A percentile compares a stretch with the other conserved stretches of the same genome.
These are phyloP conservation scores for Colletotrichum paranaense DNA, from an alignment of 2,329 filamentous ascomycete genomes.

Conservation along the genomic window DNA sequence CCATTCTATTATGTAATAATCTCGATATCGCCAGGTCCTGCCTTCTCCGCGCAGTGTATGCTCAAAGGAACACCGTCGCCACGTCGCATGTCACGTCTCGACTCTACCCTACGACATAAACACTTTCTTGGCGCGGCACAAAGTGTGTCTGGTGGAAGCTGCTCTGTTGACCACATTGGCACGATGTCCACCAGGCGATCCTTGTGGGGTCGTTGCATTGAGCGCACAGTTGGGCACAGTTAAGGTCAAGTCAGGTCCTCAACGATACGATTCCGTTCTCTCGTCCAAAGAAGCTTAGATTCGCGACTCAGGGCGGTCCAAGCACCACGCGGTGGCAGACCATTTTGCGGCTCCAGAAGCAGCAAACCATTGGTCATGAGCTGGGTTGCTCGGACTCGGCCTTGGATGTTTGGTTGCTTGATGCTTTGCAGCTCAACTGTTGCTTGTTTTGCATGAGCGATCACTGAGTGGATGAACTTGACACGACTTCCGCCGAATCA, in stretches of 20 bases:
- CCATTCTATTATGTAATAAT: background rate
- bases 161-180: background rate
- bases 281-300: conserved; percentile 28
- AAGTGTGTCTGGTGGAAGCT: background rate
- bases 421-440: conserved; percentile 15
- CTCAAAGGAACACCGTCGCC: background rate
- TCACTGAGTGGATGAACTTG: conserved; percentile 33
- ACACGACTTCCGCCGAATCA: conserved; percentile 31
- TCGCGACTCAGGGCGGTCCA: conserved; percentile 21
- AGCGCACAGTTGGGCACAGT: conserved; percentile 25
- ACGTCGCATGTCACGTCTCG: conserved; percentile 18
- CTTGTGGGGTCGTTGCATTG: conserved; percentile 25
- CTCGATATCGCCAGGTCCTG: background rate
- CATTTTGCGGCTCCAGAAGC: conserved; percentile 6
- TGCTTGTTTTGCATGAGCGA: conserved; percentile 28
- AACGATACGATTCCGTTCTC: conserved; percentile 18
- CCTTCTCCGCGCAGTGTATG: background rate
- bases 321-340: conserved; percentile 9
- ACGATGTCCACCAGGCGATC: conserved; percentile 15
- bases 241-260: conserved; percentile 10
- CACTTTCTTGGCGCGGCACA: conserved; percentile 12
- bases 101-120: conserved; percentile 10
- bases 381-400: conserved; percentile 10
- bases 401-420: conserved; percentile 2
- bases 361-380: conserved; percentile 26